Percentiles rank a stretch among this genome's conserved stretches.
Evolutionary conservation across 129 eudicot genomes (phyloP).

Genomic region (Pittosporum tobira): DNA sequence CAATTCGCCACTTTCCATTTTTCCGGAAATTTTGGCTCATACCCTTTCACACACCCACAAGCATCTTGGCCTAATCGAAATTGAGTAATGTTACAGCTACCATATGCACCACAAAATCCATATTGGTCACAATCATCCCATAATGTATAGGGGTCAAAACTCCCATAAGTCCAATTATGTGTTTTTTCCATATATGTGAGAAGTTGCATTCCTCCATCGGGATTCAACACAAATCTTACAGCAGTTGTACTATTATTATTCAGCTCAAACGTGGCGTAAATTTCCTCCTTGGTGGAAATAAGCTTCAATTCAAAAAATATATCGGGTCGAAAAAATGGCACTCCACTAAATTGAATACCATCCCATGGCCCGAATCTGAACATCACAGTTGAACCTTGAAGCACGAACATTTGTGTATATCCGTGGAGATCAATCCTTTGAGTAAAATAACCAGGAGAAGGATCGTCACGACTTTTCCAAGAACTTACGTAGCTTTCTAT

Average conservation of each 20-base stretch:
- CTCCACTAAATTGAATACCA: slow-evolving; percentile 8
- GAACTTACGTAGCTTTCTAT: slow-evolving; percentile 3
- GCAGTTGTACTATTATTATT: slow-evolving; percentile 5
- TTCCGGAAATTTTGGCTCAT: no score
- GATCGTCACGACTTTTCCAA: slow-evolving; percentile 25
- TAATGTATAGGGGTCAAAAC: slow-evolving; percentile 23
- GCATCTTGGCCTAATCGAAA: no score
- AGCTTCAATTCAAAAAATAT: not conserved
- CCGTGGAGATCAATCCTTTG: slow-evolving; percentile 13
- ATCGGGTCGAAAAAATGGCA: not conserved
- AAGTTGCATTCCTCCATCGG: not conserved
- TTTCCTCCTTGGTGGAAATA: slow-evolving; percentile 12
- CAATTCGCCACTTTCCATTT: slow-evolving; percentile 29
- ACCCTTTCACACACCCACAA: slow-evolving; percentile 30
- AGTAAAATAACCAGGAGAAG: slow-evolving; percentile 12
- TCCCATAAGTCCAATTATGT: slow-evolving; percentile 8
- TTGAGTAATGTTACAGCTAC: no score
- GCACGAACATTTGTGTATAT: slow-evolving; percentile 16
- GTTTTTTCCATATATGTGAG: slow-evolving; percentile 6
- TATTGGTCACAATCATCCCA: slow-evolving; percentile 28
- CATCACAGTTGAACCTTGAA: not conserved
- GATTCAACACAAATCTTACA: not conserved
- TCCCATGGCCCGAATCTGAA: slow-evolving; percentile 20
- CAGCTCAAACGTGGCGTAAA: not conserved
- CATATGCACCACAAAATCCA: no score